Base-by-base conservation (phyloP, 139 green algal species). In the Pseudopediastrum boryanum region DNA sequence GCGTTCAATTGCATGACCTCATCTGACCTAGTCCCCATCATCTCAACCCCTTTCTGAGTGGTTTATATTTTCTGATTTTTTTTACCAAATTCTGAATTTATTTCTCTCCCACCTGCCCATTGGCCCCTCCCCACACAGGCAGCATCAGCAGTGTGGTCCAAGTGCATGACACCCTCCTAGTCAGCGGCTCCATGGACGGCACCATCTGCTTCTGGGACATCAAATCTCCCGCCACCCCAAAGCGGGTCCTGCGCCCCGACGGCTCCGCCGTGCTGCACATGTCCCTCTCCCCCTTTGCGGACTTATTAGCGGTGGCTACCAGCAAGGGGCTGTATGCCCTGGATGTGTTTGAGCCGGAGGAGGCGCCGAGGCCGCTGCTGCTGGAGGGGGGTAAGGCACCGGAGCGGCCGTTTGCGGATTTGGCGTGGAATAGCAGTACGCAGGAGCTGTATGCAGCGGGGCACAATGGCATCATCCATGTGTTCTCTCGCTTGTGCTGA, bases 131-230 rank as follows among this genome's bases (percentile, higher is more conserved):
- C 35, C 72, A 81, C 64, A 35, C 2, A 25, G 51, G 68, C 46
- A 29, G 44, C 25, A 73, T 85, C 31, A 85, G 64, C 13, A 66
- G 64, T 16, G 35, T 81, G 62, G 52, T 74, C 42, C 25, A 78
- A n/a, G 23, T 71, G 44, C 78, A 77, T 46, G 80, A 85, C 64
- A 70, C 52, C 41, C 69, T 58, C 1, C 52, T 85, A 2, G 38
- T 69, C 43, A 75, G 54, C n/a, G 13, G 36, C 35, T 44, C 38
- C 33, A 71, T 76, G 48, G 79, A 84, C 41, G 79, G 79, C 39
- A 77, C 80, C 71, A n/a, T n/a, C n/a, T n/a, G n/a, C n/a, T n/a
- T n/a, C n/a, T n/a, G n/a, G n/a, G n/a, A n/a, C n/a, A n/a, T n/a
- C n/a, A n/a, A n/a, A n/a, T n/a, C n/a, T n/a, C n/a, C n/a, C n/a